Base-by-base conservation (phyloP, 768 basidiomycete species). In the Terana coerulea region DNA sequence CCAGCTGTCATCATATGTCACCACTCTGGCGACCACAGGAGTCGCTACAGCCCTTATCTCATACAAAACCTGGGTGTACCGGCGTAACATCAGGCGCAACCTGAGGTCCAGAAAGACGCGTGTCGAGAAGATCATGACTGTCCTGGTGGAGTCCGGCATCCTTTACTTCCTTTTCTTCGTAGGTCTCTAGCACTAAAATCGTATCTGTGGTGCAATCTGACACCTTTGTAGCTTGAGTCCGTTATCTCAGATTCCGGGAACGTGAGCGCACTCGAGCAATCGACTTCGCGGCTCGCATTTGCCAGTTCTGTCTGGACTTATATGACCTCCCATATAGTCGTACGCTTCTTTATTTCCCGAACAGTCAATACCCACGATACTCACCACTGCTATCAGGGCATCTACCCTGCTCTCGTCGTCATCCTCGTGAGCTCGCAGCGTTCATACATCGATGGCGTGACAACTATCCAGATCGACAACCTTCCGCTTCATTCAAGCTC, bases 141-240 rank as follows among this genome's bases (percentile, higher is more conserved):
- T 63, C n/a, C 49, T 63, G 43, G 41, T 63, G 24, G 62, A 63
- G 40, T 59, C 62, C 8, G 62, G 62, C 25, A 22, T 63, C 24
- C 34, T 63, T 6, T 63, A 63, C 46, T 54, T 59, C 44, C 54
- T 63, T 29, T 63, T 63, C 51, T 63, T 61, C 43, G 62, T 63
- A 34, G 21, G 62, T 35, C n/a, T n/a, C n/a, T 36, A 12, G 3
- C n/a, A n/a, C 7, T 2, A 12, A n/a, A 3, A 25, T 17, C 21
- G 6, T 15, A 4, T 6, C 7, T 15, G 15, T 12, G 12, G 6
- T 17, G 2, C 24, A 17, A 10, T 30, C 5, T 26, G 15, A 19
- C 24, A 17, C 10, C 10, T 5, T 22, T 1, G 21, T 24, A 49
- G 46, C 22, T 46, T 17, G 31, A 36, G 37, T 31, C 43, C 37